Conservation (phyloP, 371 early-diverging fungal genomes). For the Batkoa obscura region DNA sequence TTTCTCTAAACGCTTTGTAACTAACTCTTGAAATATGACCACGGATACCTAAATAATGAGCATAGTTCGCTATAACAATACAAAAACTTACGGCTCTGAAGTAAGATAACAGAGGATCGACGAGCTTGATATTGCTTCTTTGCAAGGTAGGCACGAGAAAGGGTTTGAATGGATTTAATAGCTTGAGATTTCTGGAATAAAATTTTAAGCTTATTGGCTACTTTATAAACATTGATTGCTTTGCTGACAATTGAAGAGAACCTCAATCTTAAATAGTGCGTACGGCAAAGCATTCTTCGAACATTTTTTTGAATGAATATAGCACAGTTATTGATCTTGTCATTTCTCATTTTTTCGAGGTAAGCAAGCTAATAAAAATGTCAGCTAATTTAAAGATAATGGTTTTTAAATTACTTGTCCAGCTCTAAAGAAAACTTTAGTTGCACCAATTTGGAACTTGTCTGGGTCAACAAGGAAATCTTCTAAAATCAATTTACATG, state of each 20-base stretch:
- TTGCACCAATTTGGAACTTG: conserved; percentile 88
- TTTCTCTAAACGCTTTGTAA: conserved; percentile 28
- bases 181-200: conserved; percentile 43
- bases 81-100: conserved; percentile 5
- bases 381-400: background rate
- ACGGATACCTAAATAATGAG: conserved; percentile 32
- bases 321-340: conserved; percentile 58
- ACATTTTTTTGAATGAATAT: conserved; percentile 79
- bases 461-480: conserved; percentile 47
- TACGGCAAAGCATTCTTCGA: conserved; percentile 48
- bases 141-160: conserved; percentile 42
- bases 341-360: conserved; percentile 73
- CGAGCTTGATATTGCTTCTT: conserved; percentile 21
- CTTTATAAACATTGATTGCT: conserved; percentile 32
- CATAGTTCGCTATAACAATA: conserved; percentile 10
- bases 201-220: conserved; percentile 30
- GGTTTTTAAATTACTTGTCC: conserved; percentile 37
- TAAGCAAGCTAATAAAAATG: conserved; percentile 38
- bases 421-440: conserved; percentile 98
- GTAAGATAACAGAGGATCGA: conserved; percentile 18
- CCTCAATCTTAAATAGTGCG: conserved; percentile 38
- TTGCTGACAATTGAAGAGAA: conserved; percentile 33
- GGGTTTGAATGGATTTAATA: conserved; percentile 53
- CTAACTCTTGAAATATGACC: conserved; percentile 30
- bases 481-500: conserved; percentile 44